Evolutionary conservation across 306 rosid genomes (phyloP).

Genomic region (Quercus cerris): DNA sequence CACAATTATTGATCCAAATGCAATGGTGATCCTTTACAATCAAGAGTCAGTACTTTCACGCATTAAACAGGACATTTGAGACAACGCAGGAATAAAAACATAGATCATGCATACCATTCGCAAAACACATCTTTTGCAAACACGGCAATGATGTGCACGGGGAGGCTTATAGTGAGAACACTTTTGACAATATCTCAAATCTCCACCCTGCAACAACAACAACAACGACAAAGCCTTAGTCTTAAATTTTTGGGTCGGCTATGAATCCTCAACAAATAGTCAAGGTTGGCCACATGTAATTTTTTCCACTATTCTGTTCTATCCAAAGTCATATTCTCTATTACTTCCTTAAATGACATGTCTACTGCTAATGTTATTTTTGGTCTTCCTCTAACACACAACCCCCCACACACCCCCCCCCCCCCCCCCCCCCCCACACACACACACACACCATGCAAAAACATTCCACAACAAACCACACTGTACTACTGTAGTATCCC

Average conservation of each 20-base stretch:
- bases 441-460: conserved; percentile 54
- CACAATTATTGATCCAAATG: conserved; percentile 95
- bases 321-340: no score
- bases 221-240: no score
- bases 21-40: conserved; percentile 93
- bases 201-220: conserved; percentile 74
- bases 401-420: fast-evolving
- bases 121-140: conserved; percentile 91
- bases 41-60: conserved; percentile 36
- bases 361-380: no score
- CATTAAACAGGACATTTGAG: conserved; percentile 24
- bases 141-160: conserved; percentile 98
- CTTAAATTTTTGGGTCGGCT: no score
- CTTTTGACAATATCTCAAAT: conserved; percentile 92
- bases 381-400: no score
- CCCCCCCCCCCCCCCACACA: no score
- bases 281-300: no score
- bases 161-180: conserved; percentile 96
- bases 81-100: conserved; percentile 17
- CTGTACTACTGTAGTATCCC: background rate
- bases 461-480: conserved; percentile 7
- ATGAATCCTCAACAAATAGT: no score
- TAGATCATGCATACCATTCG: conserved; percentile 74
- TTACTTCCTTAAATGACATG: no score
- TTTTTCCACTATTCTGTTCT: no score